Evolutionary conservation across 441 rosid genomes (phyloP).

Genomic region (Mallotus repandus): DNA sequence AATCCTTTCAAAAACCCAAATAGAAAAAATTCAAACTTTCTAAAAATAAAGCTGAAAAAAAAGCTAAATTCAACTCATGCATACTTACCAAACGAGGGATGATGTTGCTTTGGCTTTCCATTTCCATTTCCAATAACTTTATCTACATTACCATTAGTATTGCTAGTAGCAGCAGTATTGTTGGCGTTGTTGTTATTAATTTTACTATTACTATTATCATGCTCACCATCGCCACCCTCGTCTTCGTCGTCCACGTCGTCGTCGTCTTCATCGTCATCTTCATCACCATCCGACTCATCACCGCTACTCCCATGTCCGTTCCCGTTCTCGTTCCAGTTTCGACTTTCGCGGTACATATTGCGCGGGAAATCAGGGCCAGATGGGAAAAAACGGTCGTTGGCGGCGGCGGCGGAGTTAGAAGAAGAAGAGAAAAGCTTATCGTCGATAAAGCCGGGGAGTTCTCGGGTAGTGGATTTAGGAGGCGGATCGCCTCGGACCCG

Average conservation of each 20-base stretch:
- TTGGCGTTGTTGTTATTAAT: slow-evolving; percentile 22
- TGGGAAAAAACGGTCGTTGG: slow-evolving; percentile 43
- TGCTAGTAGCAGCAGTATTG: slow-evolving; percentile 17
- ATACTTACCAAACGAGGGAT: slow-evolving; percentile 36
- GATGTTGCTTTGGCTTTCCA: slow-evolving; percentile 38
- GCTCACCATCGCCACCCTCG: slow-evolving; percentile 15
- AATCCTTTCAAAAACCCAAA: background rate
- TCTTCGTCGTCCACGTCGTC: slow-evolving; percentile 31
- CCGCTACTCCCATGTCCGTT: slow-evolving; percentile 40
- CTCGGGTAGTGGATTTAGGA: slow-evolving; percentile 44
- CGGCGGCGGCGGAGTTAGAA: slow-evolving; percentile 30
- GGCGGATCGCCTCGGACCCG: slow-evolving; percentile 27
- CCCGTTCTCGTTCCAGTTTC: slow-evolving; percentile 41
- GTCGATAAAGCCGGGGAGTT: slow-evolving; percentile 57
- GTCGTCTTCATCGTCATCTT: slow-evolving; percentile 41
- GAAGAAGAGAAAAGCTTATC: slow-evolving; percentile 42
- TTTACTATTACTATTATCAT: slow-evolving; percentile 9
- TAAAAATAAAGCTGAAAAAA: background rate
- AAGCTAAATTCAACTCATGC: background rate
- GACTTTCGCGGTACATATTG: slow-evolving; percentile 19
- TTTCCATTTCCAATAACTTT: slow-evolving; percentile 43
- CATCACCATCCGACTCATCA: slow-evolving; percentile 58
- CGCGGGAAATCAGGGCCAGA: slow-evolving; percentile 7
- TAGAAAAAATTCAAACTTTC: slow-evolving; percentile 1
- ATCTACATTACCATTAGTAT: slow-evolving; percentile 22